A percentile compares a stretch with the other conserved stretches of the same genome.
Conservation (phyloP, 140 eudicot species). For the Anethum foeniculum region DNA sequence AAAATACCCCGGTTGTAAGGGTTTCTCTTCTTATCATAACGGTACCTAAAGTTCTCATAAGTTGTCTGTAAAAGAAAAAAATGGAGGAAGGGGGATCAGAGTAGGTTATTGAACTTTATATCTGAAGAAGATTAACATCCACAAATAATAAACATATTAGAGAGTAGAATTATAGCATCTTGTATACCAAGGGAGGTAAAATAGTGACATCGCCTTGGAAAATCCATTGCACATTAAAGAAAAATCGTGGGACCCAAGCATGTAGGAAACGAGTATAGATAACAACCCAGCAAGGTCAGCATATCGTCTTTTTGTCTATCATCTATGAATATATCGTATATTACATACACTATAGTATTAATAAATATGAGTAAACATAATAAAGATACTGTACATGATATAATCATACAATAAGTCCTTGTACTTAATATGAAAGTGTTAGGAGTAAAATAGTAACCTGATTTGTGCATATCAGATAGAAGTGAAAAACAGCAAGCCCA, state of each 20-base stretch:
- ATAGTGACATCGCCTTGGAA: neutral
- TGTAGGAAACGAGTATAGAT: neutral
- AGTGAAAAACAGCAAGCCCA: constrained; percentile 61
- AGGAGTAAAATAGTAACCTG: constrained; percentile 41
- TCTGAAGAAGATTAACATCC: neutral
- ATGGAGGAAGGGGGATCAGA: neutral
- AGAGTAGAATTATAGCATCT: neutral
- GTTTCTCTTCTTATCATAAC: constrained; percentile 65
- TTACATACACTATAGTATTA: neutral
- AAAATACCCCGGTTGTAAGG: constrained; percentile 51
- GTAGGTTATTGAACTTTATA: neutral
- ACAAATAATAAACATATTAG: neutral
- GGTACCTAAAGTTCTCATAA: constrained; percentile 58
- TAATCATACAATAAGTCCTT: neutral
- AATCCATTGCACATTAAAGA: neutral
- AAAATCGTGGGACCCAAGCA: neutral
- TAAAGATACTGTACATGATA: neutral
- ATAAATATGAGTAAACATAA: neutral
- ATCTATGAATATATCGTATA: neutral
- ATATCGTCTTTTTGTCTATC: neutral
- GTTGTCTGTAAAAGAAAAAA: constrained; percentile 47
- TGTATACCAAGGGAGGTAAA: neutral
- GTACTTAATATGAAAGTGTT: neutral
- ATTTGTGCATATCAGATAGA: constrained; percentile 61
- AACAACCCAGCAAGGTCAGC: neutral